Base-by-base conservation (phyloP, 1,284 basidiomycete genomes). In the Puccinia coronata region DNA sequence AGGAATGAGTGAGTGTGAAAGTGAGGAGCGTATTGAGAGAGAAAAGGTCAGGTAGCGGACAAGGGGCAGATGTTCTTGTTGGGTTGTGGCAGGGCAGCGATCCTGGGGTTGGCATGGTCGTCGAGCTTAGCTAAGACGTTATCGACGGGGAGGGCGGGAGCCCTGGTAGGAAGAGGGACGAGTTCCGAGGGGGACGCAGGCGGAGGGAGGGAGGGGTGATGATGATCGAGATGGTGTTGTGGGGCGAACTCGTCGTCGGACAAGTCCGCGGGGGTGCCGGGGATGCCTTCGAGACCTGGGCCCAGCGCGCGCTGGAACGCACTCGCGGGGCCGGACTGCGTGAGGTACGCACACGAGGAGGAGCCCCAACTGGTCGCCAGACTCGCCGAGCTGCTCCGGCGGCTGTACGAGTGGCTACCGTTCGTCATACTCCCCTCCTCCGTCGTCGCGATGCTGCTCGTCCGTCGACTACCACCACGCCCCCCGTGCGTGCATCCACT, bases 311-410 rank as follows among this genome's bases (percentile, higher is more conserved):
- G 39, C 18, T 65, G 20, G 36, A 39, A n/a, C 18, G 28, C 3
- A 34, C 8, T 16, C 11, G 57, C 5, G 4, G 9, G n/a, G 41
- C 11, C 18, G 4, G 49, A 51, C 23, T 51, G 53, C 36, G 53
- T 28, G 28, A 34, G 51, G 31, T 34, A n/a, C 5, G n/a, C 34
- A 20, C 14, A 31, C 23, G 28, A 59, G 20, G n/a, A 41, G 5
- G 53, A 57, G 41, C 31, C 51, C 71, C 51, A 74, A 18, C 34
- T 59, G n/a, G 72, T 74, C 9, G 49, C 31, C n/a, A 74, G 31
- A 59, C 72, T 74, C 11, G 49, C 36, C 41, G 72, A 74, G n/a
- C 63, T 74, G n/a, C 53, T 74, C 25, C 55, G 57, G 25, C 72
- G 31, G 43, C 72, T 59, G 18, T 41, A 74, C 36, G 53, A 11